phyloP scores from a whole-genome alignment of 331 rosid species.

The Malus hybrid region DNA sequence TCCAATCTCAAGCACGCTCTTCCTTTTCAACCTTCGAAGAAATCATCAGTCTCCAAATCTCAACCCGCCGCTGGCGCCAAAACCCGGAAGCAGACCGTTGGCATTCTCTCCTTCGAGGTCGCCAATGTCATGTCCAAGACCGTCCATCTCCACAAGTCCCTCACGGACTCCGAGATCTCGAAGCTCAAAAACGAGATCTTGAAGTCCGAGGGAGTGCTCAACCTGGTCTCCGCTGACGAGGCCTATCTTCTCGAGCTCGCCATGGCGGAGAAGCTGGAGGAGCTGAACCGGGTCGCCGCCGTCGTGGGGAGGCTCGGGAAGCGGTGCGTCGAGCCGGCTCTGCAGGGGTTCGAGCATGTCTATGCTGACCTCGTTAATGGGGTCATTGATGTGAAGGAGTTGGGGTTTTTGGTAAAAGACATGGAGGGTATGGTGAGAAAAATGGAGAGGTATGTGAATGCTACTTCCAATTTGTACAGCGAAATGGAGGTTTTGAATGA shows the following conservation, averaged over 20 bases:
- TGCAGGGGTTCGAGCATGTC: conserved; percentile 95
- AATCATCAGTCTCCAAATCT: conserved; percentile 34
- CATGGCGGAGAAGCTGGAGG: conserved; percentile 80
- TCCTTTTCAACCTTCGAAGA: conserved; percentile 52
- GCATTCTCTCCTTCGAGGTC: conserved; percentile 93
- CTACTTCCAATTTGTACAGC: conserved; percentile 65
- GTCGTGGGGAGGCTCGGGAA: conserved; percentile 91
- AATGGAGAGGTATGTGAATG: conserved; percentile 84
- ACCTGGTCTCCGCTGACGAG: conserved; percentile 62
- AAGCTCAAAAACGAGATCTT: conserved; percentile 79
- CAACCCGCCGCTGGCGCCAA: neutral
- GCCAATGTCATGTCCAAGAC: conserved; percentile 88
- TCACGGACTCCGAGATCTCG: conserved; percentile 65
- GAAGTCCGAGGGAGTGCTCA: conserved; percentile 59
- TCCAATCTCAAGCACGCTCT: conserved; percentile 80
- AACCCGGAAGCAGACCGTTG: conserved; percentile 38
- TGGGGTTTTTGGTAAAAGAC: conserved; percentile 88
- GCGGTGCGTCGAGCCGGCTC: conserved; percentile 70
- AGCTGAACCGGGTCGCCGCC: conserved; percentile 65
- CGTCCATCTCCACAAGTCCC: conserved; percentile 66
- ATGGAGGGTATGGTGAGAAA: conserved; percentile 97
- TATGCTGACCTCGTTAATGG: conserved; percentile 68
- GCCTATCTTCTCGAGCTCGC: conserved; percentile 74
- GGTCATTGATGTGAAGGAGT: conserved; percentile 72
- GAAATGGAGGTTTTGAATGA: conserved; percentile 89